Evolutionary conservation across 495 filamentous ascomycete genomes (phyloP).

Genomic region (Aspergillus kassunensis): DNA sequence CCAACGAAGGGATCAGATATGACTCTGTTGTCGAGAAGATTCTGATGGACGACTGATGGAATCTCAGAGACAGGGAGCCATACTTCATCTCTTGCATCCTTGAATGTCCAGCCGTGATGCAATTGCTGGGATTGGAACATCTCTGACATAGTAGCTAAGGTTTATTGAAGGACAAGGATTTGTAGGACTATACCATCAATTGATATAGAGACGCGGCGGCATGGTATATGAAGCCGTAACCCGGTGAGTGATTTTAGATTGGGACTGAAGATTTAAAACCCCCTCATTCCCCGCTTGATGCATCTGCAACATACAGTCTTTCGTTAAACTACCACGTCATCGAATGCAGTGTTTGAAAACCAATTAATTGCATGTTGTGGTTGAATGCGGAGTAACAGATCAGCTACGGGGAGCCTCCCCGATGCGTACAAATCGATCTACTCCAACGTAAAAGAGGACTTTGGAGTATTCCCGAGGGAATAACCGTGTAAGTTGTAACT

Average conservation of each 20-base stretch:
- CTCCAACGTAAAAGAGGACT: too few species aligned
- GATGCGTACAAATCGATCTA: neutral
- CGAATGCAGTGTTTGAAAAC: too few species aligned
- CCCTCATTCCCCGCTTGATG: neutral
- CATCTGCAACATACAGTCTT: too few species aligned
- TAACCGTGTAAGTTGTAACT: too few species aligned
- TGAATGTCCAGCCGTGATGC: neutral
- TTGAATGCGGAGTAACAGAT: neutral
- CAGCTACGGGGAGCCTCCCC: neutral
- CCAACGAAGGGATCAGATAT: conserved; percentile 63
- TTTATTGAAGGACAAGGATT: neutral
- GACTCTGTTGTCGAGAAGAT: conserved; percentile 35
- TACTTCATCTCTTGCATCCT: neutral
- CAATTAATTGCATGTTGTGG: neutral
- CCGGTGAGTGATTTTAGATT: too few species aligned
- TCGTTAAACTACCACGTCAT: too few species aligned
- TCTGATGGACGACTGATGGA: conserved; percentile 53
- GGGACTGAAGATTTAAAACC: neutral
- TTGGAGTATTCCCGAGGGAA: too few species aligned
- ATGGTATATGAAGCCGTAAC: too few species aligned
- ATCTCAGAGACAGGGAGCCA: neutral
- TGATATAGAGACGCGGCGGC: too few species aligned
- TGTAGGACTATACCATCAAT: too few species aligned
- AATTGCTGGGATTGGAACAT: neutral
- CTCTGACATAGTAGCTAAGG: neutral